These are phyloP conservation scores for Phytophthora aleatoria DNA, from an alignment of 352 stramenopile genomes.

Conservation along the genomic window DNA sequence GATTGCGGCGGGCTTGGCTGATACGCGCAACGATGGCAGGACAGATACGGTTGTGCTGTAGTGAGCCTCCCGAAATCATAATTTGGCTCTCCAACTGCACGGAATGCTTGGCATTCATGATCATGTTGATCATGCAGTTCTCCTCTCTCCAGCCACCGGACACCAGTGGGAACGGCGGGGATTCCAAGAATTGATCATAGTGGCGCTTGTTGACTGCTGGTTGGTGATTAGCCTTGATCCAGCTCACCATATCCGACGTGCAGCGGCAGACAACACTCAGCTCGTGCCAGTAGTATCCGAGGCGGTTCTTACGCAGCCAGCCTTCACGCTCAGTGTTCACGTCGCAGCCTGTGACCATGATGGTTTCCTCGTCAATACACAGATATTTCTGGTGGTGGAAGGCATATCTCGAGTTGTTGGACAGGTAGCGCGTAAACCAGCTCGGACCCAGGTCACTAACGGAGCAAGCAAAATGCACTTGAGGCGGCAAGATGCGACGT, in stretches of 20 bases:
- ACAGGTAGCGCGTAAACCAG: slow-evolving; percentile 50
- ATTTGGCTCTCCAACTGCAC: slow-evolving; percentile 86
- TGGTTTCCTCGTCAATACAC: slow-evolving; percentile 55
- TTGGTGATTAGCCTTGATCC: slow-evolving; percentile 65
- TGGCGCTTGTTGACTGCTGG: slow-evolving; percentile 45
- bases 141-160: slow-evolving; percentile 78
- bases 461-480: slow-evolving; percentile 58
- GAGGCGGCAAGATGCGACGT: slow-evolving; percentile 45
- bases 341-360: slow-evolving; percentile 84
- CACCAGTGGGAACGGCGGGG: slow-evolving; percentile 71
- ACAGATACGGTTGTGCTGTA: slow-evolving; percentile 80
- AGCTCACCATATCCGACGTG: slow-evolving; percentile 56
- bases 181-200: slow-evolving; percentile 61
- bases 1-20: slow-evolving; percentile 36
- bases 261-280: slow-evolving; percentile 63
- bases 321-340: slow-evolving; percentile 75
- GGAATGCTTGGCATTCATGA: slow-evolving; percentile 61
- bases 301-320: slow-evolving; percentile 60
- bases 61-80: slow-evolving; percentile 67
- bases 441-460: slow-evolving; percentile 72
- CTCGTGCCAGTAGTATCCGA: slow-evolving; percentile 84
- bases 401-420: slow-evolving; percentile 83
- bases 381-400: slow-evolving; percentile 88
- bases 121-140: slow-evolving; percentile 86
- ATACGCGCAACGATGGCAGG: slow-evolving; percentile 65